Percentiles rank a stretch among this genome's conserved stretches.
phyloP scores from a whole-genome alignment of 2,329 filamentous ascomycete genomes.

The Talaromyces amestolkiae region DNA sequence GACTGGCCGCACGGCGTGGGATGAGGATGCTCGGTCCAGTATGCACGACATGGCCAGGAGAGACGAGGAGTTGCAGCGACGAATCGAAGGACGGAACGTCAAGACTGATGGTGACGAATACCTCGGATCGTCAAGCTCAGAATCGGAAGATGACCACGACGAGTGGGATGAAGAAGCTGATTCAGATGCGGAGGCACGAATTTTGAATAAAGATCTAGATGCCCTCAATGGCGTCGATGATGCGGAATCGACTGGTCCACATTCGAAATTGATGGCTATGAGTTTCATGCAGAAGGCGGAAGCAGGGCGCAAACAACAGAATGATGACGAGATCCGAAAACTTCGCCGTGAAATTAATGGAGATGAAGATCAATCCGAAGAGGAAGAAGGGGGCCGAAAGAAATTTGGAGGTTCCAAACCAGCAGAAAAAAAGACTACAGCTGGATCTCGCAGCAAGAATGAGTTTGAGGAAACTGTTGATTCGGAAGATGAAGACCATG shows the following conservation, averaged over 20 bases:
- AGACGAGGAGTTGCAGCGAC: constrained; percentile 75
- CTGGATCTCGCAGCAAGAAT: constrained; percentile 37
- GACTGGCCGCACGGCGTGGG: constrained; percentile 78
- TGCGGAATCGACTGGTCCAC: constrained; percentile 44
- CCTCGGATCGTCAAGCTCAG: constrained; percentile 55
- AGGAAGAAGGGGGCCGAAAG: constrained; percentile 61
- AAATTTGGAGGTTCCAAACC: constrained; percentile 39
- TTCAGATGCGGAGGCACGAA: constrained; percentile 37
- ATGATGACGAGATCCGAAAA: constrained; percentile 71
- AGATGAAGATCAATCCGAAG: constrained; percentile 54
- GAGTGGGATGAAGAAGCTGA: constrained; percentile 51
- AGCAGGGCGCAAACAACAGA: constrained; percentile 70
- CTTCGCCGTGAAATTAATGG: constrained; percentile 68
- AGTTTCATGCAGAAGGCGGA: constrained; percentile 94
- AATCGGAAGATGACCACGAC: constrained; percentile 58
- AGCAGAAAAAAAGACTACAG: constrained; percentile 31
- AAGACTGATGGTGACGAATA: constrained; percentile 61
- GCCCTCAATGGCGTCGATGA: constrained; percentile 49
- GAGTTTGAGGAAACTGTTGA: constrained; percentile 62
- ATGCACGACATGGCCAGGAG: constrained; percentile 77
- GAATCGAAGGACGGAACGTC: constrained; percentile 71
- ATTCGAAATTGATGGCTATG: constrained; percentile 74
- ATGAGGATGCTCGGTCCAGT: constrained; percentile 76
- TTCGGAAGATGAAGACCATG: constrained; percentile 47
- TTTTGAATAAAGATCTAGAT: constrained; percentile 41